These are phyloP conservation scores for Pseudoneurospora amorphoporcata DNA, from an alignment of 495 filamentous ascomycete species.

Conservation along the genomic window DNA sequence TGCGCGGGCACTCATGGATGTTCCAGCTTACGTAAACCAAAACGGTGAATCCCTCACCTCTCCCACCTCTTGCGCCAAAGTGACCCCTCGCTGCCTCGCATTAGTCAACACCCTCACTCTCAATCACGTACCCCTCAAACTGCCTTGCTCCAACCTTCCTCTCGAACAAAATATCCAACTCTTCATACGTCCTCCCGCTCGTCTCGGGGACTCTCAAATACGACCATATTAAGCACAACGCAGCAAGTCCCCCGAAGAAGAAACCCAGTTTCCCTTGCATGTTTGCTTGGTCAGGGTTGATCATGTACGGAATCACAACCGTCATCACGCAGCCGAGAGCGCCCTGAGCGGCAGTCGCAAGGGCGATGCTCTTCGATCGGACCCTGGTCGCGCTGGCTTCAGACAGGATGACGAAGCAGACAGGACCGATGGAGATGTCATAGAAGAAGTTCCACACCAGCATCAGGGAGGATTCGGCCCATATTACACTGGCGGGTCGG, in stretches of 20 bases:
- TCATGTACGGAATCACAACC: constrained; percentile 55
- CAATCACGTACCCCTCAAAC: constrained; percentile 29
- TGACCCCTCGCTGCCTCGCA: neutral
- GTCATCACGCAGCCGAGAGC: constrained; percentile 50
- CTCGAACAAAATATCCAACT: constrained; percentile 43
- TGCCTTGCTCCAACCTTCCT: constrained; percentile 45
- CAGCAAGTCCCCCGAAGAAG: constrained; percentile 50
- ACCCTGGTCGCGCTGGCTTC: constrained; percentile 49
- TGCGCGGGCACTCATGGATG: neutral
- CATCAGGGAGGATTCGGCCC: constrained; percentile 45
- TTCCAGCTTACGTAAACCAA: neutral
- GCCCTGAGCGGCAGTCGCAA: constrained; percentile 51
- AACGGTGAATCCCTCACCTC: neutral
- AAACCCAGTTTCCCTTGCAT: constrained; percentile 58
- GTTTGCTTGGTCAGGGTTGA: constrained; percentile 55
- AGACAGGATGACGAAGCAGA: constrained; percentile 52
- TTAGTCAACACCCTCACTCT: constrained; percentile 1
- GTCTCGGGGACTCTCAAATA: constrained; percentile 54
- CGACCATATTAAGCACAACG: constrained; percentile 31
- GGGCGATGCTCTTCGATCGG: constrained; percentile 50
- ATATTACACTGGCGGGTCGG: constrained; percentile 31
- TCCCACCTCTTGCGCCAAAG: neutral
- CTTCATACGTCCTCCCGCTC: constrained; percentile 48
- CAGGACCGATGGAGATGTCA: constrained; percentile 46
- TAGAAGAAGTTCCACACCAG: constrained; percentile 50